Base-by-base conservation (phyloP, 257 asterid genomes). In the Ilex asprella region DNA sequence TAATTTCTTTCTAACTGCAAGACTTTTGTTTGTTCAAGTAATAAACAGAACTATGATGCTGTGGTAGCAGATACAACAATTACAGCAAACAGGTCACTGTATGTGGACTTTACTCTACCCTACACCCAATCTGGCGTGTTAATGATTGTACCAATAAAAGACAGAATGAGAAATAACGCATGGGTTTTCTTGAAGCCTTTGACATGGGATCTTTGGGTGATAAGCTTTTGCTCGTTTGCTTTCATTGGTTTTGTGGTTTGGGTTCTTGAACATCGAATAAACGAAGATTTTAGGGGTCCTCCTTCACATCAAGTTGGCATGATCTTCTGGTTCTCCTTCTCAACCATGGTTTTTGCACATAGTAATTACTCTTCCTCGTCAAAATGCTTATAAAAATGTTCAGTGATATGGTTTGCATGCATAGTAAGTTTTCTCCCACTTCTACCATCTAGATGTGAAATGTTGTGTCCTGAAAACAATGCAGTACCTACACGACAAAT, bases 311-410 rank as follows among this genome's bases (percentile, higher is more conserved):
- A 84, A 76, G 49, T 79, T 30, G 91, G 87, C 68, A 62, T 65
- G 70, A 58, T 67, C 39, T 65, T 81, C 54, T 81, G 85, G 85
- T 81, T 81, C 63, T 60, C 85, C 50, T 78, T 81, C 74, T 81
- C 85, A 27, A 79, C 86, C 62, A 74, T 83, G 84, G 79, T 80
- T 21, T 80, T 80, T 29, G 69, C 85, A 44, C 80, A 75, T 8
- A 70, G 86, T 75, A 72, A 67, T 11, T 61, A 27, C 31, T 6
- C 31, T 12, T 30, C 30, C 13, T 43, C 39, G 12, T 47, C 41
- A 4, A 29, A 21, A 21, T 21, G 27, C 27, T 21, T 21, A 21
- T 21, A 21, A 0, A 21, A 21, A 21, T 21, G 27, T 21, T 21
- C 27, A 21, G 27, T 21, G 27, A 21, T 21, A 21, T 21, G 27